phyloP scores from a whole-genome alignment of 2,329 filamentous ascomycete genomes.

The Canariomyces notabilis region DNA sequence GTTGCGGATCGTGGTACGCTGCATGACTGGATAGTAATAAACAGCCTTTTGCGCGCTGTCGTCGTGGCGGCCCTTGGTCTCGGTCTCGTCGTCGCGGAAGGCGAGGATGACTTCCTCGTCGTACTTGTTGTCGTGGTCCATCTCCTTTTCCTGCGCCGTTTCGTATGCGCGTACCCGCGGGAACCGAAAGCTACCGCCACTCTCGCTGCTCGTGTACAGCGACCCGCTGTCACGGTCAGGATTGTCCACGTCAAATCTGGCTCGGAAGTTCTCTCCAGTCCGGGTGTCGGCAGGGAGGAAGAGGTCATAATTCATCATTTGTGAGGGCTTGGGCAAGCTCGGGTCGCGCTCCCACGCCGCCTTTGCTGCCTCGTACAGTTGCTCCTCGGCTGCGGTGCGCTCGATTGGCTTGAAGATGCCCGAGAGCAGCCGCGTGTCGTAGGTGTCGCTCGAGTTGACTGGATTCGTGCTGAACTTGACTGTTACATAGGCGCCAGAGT shows the following conservation, averaged over 20 bases:
- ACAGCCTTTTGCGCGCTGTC: conserved; percentile 50
- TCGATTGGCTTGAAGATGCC: conserved; percentile 58
- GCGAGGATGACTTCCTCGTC: conserved; percentile 59
- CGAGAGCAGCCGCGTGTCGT: conserved; percentile 57
- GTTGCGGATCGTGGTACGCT: conserved; percentile 56
- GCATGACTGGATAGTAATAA: conserved; percentile 66
- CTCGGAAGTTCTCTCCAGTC: conserved; percentile 51
- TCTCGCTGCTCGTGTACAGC: conserved; percentile 46
- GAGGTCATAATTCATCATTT: conserved; percentile 61
- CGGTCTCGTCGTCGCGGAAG: conserved; percentile 46
- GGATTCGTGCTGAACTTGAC: conserved; percentile 66
- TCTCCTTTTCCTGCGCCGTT: conserved; percentile 53
- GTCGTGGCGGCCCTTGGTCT: conserved; percentile 31
- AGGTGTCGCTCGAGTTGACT: conserved; percentile 46
- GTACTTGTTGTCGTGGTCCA: conserved; percentile 56
- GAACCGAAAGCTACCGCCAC: conserved; percentile 54
- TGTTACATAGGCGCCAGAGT: conserved; percentile 63
- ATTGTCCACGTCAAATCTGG: conserved; percentile 56
- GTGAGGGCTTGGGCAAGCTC: conserved; percentile 49
- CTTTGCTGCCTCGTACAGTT: conserved; percentile 44
- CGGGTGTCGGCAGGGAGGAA: conserved; percentile 50
- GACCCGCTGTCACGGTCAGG: conserved; percentile 48
- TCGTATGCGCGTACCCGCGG: conserved; percentile 60
- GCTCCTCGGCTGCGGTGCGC: conserved; percentile 49
- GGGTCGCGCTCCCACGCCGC: conserved; percentile 55